phyloP scores from a whole-genome alignment of 176 grass and related monocot species.

The Poa annua region DNA sequence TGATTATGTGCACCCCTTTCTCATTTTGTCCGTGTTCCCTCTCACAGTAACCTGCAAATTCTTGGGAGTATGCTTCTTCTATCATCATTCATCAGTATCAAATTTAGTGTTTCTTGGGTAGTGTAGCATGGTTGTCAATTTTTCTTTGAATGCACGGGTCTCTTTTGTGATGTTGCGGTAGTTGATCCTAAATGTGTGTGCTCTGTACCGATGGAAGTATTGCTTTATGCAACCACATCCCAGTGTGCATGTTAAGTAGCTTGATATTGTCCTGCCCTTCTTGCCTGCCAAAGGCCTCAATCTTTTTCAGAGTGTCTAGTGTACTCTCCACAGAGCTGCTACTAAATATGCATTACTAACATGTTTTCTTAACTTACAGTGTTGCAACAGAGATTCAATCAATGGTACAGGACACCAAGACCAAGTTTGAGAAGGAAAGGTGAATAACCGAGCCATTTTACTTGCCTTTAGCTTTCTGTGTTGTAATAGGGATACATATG shows the following conservation, averaged over 20 bases:
- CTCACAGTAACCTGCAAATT: neutral
- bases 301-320: slow-evolving; percentile 4
- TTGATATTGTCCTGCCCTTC: neutral
- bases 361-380: slow-evolving; percentile 53
- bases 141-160: neutral
- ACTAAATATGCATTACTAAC: slow-evolving; percentile 10
- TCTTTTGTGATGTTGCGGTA: neutral
- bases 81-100: neutral
- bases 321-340: neutral
- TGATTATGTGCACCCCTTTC: no score
- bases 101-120: neutral
- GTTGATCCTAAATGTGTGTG: neutral
- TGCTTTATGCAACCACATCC: neutral
- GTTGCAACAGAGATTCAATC: slow-evolving; percentile 69
- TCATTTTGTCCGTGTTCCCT: neutral
- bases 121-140: neutral
- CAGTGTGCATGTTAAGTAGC: neutral
- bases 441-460: slow-evolving; percentile 34
- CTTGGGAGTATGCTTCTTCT: neutral
- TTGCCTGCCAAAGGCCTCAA: neutral
- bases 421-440: slow-evolving; percentile 81
- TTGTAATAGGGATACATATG: neutral
- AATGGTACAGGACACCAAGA: slow-evolving; percentile 71
- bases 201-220: neutral
- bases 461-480: neutral